Percentiles rank a stretch among this genome's conserved stretches.
Conservation (phyloP, 2,329 filamentous ascomycete species). For the Apiospora marii region DNA sequence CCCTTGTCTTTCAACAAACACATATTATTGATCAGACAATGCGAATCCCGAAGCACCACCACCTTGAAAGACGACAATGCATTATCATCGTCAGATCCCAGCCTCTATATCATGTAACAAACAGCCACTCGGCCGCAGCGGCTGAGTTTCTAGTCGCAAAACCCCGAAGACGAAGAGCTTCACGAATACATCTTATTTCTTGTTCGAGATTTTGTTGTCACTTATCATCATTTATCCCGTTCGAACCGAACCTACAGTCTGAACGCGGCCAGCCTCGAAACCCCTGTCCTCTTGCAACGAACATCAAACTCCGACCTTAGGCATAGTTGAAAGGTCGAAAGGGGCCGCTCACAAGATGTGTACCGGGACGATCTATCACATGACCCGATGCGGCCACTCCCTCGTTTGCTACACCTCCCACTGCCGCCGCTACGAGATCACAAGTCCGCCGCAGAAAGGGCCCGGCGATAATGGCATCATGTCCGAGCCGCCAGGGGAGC, state of each 20-base stretch:
- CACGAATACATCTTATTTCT: background rate
- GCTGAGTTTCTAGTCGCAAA: background rate
- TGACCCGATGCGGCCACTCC: background rate
- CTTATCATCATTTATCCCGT: background rate
- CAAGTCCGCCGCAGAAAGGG: background rate
- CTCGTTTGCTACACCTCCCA: conserved; percentile 11
- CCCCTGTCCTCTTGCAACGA: background rate
- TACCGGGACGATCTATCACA: background rate
- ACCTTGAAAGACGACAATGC: background rate
- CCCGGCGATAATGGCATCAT: background rate
- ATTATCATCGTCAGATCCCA: background rate
- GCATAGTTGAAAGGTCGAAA: background rate
- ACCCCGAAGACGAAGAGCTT: background rate
- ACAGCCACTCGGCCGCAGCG: background rate
- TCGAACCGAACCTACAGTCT: background rate
- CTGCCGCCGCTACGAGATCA: background rate
- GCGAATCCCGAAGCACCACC: background rate
- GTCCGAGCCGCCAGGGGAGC: background rate
- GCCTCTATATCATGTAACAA: conserved; percentile 6
- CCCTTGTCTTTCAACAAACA: background rate
- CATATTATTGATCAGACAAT: background rate
- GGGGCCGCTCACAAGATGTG: conserved; percentile 8
- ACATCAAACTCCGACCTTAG: background rate
- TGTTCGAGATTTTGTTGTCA: background rate
- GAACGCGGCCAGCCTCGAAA: background rate